Percentiles rank a stretch among this genome's conserved stretches.
Conservation (phyloP, 768 basidiomycete species). For the Hydnum rufescens region DNA sequence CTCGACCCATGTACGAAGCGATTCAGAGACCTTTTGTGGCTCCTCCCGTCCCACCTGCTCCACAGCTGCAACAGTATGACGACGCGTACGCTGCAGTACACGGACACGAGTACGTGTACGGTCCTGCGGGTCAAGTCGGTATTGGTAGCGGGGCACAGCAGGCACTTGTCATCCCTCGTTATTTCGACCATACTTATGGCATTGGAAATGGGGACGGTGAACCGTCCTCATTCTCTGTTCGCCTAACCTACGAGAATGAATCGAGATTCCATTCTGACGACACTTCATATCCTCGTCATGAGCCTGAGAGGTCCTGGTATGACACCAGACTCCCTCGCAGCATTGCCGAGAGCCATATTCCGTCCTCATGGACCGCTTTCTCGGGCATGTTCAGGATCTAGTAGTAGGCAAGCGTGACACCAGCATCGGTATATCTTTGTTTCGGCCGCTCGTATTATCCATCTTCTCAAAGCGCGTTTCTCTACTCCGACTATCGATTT, state of each 20-base stretch:
- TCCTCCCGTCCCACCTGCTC: not conserved
- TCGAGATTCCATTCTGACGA: not conserved
- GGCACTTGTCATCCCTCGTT: too few species aligned
- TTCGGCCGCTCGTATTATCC: too few species aligned
- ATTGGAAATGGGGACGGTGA: not conserved
- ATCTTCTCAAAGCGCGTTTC: too few species aligned
- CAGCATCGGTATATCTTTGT: too few species aligned
- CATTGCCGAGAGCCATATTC: not conserved
- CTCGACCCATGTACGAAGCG: conserved; percentile 1
- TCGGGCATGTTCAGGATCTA: too few species aligned
- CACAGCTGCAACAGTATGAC: not conserved
- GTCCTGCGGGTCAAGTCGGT: not conserved
- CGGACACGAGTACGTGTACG: not conserved
- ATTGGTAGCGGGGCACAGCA: too few species aligned
- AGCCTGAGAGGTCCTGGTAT: not conserved
- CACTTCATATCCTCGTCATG: not conserved
- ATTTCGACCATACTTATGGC: too few species aligned
- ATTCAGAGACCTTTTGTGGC: not conserved
- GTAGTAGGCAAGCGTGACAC: too few species aligned
- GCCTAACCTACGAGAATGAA: not conserved
- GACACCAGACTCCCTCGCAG: not conserved
- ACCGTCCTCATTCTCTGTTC: not conserved
- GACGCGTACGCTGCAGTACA: not conserved
- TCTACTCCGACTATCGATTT: too few species aligned
- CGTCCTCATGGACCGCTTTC: too few species aligned